Evolutionary conservation across 2,329 filamentous ascomycete species (phyloP), one percentile per base, ranked within the genome.

Genomic region (Calonectria pteridis): DNA sequence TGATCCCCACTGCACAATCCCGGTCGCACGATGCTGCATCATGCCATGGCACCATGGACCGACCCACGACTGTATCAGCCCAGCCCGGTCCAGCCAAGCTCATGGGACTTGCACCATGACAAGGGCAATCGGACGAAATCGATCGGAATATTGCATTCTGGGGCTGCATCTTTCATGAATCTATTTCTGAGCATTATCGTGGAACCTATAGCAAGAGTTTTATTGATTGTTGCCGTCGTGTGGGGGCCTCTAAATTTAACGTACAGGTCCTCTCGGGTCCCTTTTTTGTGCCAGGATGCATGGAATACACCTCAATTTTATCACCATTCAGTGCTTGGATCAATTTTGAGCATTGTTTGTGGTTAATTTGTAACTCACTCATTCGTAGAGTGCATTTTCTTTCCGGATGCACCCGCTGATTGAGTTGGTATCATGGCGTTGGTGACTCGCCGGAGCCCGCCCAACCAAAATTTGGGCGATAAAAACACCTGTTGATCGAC

Each of bases 401-500:
- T 62, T 20, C 55, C 55, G 55, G 5, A 29, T 28, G 23, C 55
- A n/a, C 55, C 33, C 55, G 55, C 40, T 11, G 9, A 29, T 62
- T 14, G 9, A 16, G 55, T 35, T 6, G 23, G 26, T 28, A 14
- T 20, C 14, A 20, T 59, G 6, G 33, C 43, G 9, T n/a, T n/a
- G 7, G 16, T 62, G 13, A 29, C 55, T 62, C 23, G 37, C 13
- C 33, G 3, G 33, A 18, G 20, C 13, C 13, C 55, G 55, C 35
- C 5, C 14, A 7, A 62, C 6, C 20, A 20, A 62, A 62, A 28
- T 28, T 59, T 37, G 26, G 7, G 35, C 11, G 5, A 9, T 3
- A 4, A 62, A 62, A 62, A 28, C 55, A 29, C 33, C 55, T 62
- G 55, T 28, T 62, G 55, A 62, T 62, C 55, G 55, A 26, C 55